Evolutionary conservation across 1,284 basidiomycete species (phyloP).

Genomic region (Fomes fomentarius): DNA sequence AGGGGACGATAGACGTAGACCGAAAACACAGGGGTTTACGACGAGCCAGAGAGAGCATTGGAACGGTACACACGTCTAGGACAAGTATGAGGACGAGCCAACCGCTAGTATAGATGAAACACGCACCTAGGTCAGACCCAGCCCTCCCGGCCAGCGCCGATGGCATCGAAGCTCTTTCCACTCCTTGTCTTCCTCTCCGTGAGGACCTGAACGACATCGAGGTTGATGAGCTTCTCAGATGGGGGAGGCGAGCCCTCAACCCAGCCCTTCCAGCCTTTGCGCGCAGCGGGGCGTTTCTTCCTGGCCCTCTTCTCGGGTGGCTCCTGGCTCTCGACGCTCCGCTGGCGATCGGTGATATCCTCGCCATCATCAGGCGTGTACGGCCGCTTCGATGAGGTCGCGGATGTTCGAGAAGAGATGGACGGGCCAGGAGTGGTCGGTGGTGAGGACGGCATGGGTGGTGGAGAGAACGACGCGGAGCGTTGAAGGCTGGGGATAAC

Average conservation of each 20-base stretch:
- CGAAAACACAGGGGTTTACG: slow-evolving; percentile 8
- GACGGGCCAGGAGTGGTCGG: slow-evolving; percentile 74
- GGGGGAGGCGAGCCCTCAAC: slow-evolving; percentile 81
- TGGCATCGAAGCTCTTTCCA: slow-evolving; percentile 81
- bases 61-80: neutral
- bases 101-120: slow-evolving; percentile 21
- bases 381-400: slow-evolving; percentile 78
- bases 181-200: slow-evolving; percentile 73
- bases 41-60: slow-evolving; percentile 13
- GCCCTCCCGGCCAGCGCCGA: slow-evolving; percentile 55
- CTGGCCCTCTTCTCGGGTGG: slow-evolving; percentile 38
- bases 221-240: slow-evolving; percentile 78
- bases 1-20: neutral
- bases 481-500: slow-evolving; percentile 67
- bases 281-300: slow-evolving; percentile 71
- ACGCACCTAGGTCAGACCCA: slow-evolving; percentile 40
- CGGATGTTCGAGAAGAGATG: slow-evolving; percentile 69
- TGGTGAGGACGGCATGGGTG: slow-evolving; percentile 66
- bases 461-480: slow-evolving; percentile 73
- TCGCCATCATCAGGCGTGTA: slow-evolving; percentile 62
- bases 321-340: slow-evolving; percentile 32
- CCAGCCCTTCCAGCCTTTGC: slow-evolving; percentile 87
- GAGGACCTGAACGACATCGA: slow-evolving; percentile 62
- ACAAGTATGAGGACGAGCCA: slow-evolving; percentile 20
- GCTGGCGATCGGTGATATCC: slow-evolving; percentile 32